These are phyloP conservation scores for Excoecaria cochinchinensis DNA, from an alignment of 345 rosid genomes.

Conservation along the genomic window DNA sequence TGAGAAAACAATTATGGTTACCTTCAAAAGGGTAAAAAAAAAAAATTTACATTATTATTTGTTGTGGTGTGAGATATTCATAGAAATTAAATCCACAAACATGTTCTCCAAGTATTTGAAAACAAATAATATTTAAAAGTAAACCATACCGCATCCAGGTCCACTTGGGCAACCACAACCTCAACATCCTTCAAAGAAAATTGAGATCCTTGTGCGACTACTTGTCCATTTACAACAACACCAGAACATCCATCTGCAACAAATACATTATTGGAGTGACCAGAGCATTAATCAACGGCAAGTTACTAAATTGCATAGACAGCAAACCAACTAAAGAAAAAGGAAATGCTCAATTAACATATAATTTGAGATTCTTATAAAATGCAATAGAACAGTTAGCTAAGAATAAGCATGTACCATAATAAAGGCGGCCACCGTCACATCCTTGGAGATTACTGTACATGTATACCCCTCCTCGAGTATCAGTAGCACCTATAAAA, in stretches of 20 bases:
- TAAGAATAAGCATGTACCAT: conserved; percentile 44
- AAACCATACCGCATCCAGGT: conserved; percentile 80
- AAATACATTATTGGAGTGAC: background rate
- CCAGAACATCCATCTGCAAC: conserved; percentile 82
- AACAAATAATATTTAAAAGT: too few species aligned
- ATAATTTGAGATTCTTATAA: background rate
- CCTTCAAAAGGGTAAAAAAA: background rate
- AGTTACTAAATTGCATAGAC: background rate
- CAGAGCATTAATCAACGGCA: background rate
- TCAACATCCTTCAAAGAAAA: conserved; percentile 91
- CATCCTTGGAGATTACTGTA: conserved; percentile 99
- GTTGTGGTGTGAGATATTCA: background rate
- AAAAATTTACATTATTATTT: background rate
- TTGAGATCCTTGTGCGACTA: conserved; percentile 92
- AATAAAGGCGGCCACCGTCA: conserved; percentile 92
- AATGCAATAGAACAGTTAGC: background rate
- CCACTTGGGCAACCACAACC: conserved; percentile 83
- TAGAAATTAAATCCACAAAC: background rate
- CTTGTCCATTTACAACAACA: conserved; percentile 81
- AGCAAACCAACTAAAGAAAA: background rate
- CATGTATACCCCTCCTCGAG: conserved; percentile 94
- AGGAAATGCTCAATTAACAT: background rate
- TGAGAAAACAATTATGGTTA: background rate
- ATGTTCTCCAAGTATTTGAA: background rate
- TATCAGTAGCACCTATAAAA: conserved; percentile 82